phyloP scores from a whole-genome alignment of 2,329 filamentous ascomycete species.

The Cladorrhinum sp. region DNA sequence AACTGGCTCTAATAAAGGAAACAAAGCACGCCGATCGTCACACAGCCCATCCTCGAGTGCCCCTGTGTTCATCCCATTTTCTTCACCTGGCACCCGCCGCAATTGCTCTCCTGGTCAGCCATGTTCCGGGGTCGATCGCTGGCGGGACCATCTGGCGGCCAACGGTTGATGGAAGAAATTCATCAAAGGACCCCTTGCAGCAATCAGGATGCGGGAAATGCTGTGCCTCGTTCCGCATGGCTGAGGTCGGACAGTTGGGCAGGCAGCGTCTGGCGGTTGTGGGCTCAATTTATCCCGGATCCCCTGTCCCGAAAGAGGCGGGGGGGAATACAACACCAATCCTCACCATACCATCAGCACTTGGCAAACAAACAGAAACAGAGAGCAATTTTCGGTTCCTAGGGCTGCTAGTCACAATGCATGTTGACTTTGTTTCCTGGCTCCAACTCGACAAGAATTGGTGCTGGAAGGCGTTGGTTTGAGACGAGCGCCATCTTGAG shows the following conservation, averaged over 20 bases:
- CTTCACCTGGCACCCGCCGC: not conserved
- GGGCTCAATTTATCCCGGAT: slow-evolving; percentile 14
- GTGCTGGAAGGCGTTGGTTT: not conserved
- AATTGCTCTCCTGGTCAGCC: slow-evolving; percentile 1
- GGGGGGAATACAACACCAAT: slow-evolving; percentile 1
- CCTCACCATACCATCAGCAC: not conserved
- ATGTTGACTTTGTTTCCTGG: not conserved
- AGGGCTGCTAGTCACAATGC: not conserved
- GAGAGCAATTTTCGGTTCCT: not conserved
- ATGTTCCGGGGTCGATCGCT: not conserved
- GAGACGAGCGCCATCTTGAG: not conserved
- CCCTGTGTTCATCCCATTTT: not conserved
- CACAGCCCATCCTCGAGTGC: slow-evolving; percentile 7
- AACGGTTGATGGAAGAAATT: slow-evolving; percentile 16
- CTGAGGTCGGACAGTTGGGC: slow-evolving; percentile 5
- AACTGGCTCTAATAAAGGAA: slow-evolving; percentile 10
- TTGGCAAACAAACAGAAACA: slow-evolving; percentile 2
- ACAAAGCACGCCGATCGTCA: slow-evolving; percentile 8
- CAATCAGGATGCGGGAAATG: slow-evolving; percentile 13
- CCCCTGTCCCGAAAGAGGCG: slow-evolving; percentile 3
- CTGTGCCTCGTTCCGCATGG: slow-evolving; percentile 17
- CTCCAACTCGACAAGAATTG: not conserved
- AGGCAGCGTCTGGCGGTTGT: slow-evolving; percentile 7
- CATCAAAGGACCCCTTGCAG: slow-evolving; percentile 13
- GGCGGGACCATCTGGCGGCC: slow-evolving; percentile 9